phyloP scores from a whole-genome alignment of 805 yeast species.

The Cyberlindnera euphorbiiphila region DNA sequence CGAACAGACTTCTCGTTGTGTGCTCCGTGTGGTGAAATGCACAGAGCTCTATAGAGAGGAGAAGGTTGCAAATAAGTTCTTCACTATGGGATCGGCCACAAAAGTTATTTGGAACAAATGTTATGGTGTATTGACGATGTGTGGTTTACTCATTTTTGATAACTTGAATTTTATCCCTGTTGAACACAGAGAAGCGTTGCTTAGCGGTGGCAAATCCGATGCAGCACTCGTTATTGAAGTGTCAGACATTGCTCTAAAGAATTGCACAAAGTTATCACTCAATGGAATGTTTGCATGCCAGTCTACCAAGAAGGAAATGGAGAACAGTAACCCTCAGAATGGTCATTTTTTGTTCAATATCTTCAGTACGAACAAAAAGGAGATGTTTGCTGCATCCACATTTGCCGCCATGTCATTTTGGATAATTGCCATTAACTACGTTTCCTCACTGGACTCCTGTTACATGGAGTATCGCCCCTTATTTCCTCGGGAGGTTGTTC shows the following conservation, averaged over 20 bases:
- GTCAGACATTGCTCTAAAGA: constrained; percentile 19
- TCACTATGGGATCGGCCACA: constrained; percentile 27
- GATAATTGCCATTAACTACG: constrained; percentile 52
- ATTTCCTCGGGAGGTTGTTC: constrained; percentile 23
- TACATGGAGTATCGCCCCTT: constrained; percentile 19
- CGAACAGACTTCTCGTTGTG: constrained; percentile 5
- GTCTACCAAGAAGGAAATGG: constrained; percentile 13
- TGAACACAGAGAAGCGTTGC: constrained; percentile 27
- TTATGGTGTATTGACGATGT: constrained; percentile 45
- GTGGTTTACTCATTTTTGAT: constrained; percentile 46
- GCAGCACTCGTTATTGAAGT: constrained; percentile 33
- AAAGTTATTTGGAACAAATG: constrained; percentile 40
- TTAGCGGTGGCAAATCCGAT: constrained; percentile 18
- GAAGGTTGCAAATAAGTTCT: constrained; percentile 29
- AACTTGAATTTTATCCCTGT: constrained; percentile 31
- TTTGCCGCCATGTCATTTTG: constrained; percentile 52
- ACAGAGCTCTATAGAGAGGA: constrained; percentile 41
- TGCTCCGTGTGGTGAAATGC: constrained; percentile 36
- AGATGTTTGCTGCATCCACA: constrained; percentile 38
- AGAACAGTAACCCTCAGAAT: background rate
- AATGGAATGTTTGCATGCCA: constrained; percentile 39
- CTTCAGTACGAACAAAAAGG: constrained; percentile 38
- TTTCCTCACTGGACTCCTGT: constrained; percentile 44
- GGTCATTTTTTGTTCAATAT: constrained; percentile 31
- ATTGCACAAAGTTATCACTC: constrained; percentile 34